Evolutionary conservation across 768 basidiomycete species (phyloP).

Genomic region (Pleurotus giganteus): DNA sequence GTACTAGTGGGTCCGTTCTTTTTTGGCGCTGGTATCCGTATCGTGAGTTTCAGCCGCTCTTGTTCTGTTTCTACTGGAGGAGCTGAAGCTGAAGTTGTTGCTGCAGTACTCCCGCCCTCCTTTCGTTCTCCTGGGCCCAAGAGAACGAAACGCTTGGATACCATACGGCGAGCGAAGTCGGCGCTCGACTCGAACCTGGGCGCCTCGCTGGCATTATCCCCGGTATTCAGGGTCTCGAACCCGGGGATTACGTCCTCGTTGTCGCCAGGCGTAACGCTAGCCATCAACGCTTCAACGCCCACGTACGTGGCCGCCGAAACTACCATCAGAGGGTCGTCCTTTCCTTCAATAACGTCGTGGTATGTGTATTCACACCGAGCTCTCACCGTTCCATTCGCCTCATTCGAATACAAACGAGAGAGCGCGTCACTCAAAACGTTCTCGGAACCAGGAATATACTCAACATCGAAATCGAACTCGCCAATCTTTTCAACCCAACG

Average conservation of each 20-base stretch:
- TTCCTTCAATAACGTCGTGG: not conserved
- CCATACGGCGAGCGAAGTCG: too few species aligned
- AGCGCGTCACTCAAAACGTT: not conserved
- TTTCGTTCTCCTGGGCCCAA: constrained; percentile 7
- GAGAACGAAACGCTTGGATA: constrained; percentile 13
- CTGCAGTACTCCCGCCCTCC: constrained; percentile 9
- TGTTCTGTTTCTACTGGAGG: not conserved
- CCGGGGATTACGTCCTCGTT: not conserved
- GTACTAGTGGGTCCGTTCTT: not conserved
- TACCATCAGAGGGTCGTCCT: not conserved
- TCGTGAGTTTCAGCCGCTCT: not conserved
- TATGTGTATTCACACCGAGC: constrained; percentile 16
- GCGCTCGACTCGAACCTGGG: not conserved
- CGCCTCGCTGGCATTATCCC: constrained; percentile 9
- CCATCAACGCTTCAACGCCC: constrained; percentile 13
- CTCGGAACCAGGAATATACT: constrained; percentile 13
- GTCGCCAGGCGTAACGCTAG: not conserved
- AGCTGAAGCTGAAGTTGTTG: not conserved
- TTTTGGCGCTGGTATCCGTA: not conserved
- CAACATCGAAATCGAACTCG: constrained; percentile 17
- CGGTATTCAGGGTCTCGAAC: not conserved
- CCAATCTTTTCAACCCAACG: constrained; percentile 13
- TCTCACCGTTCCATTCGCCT: constrained; percentile 12
- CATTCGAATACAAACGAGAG: constrained; percentile 12
- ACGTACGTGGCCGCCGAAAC: constrained; percentile 11